Evolutionary conservation across 768 basidiomycete species (phyloP).

Genomic region (Pisolithus marmoratus): DNA sequence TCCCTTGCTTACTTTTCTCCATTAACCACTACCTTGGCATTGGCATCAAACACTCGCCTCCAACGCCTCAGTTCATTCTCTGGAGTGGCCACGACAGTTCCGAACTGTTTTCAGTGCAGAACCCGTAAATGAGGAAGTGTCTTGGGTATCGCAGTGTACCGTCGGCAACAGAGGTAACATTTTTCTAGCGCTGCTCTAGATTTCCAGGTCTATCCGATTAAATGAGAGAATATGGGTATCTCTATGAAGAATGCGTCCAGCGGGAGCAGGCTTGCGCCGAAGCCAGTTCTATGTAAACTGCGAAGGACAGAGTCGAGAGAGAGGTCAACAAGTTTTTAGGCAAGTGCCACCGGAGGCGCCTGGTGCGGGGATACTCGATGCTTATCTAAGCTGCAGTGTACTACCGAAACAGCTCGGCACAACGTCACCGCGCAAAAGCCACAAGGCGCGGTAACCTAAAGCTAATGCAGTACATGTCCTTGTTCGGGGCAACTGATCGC

Average conservation of each 20-base stretch:
- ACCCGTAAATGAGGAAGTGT: constrained; percentile 34
- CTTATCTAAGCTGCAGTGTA: constrained; percentile 29
- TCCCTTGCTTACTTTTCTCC: constrained; percentile 70
- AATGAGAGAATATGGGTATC: constrained; percentile 32
- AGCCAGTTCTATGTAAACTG: constrained; percentile 7
- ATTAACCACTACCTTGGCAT: constrained; percentile 65
- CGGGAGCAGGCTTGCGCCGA: constrained; percentile 14
- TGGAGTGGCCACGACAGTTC: constrained; percentile 59
- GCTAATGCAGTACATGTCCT: constrained; percentile 97
- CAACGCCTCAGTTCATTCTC: constrained; percentile 86
- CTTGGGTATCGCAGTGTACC: constrained; percentile 48
- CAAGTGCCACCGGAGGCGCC: not conserved
- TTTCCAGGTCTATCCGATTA: constrained; percentile 20
- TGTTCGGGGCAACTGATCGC: constrained; percentile 90
- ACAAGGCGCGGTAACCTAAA: constrained; percentile 61
- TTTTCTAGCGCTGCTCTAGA: constrained; percentile 5
- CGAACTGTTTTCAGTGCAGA: constrained; percentile 62
- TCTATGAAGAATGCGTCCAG: constrained; percentile 16
- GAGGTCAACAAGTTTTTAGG: constrained; percentile 4
- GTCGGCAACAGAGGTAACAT: constrained; percentile 46
- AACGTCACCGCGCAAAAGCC: constrained; percentile 24
- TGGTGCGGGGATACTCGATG: constrained; percentile 30
- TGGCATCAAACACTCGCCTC: constrained; percentile 81
- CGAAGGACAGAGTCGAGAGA: not conserved
- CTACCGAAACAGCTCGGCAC: constrained; percentile 23